Percentiles rank a stretch among this genome's conserved stretches.
phyloP scores from a whole-genome alignment of 2,329 filamentous ascomycete species.

The Alternaria gansuensis region DNA sequence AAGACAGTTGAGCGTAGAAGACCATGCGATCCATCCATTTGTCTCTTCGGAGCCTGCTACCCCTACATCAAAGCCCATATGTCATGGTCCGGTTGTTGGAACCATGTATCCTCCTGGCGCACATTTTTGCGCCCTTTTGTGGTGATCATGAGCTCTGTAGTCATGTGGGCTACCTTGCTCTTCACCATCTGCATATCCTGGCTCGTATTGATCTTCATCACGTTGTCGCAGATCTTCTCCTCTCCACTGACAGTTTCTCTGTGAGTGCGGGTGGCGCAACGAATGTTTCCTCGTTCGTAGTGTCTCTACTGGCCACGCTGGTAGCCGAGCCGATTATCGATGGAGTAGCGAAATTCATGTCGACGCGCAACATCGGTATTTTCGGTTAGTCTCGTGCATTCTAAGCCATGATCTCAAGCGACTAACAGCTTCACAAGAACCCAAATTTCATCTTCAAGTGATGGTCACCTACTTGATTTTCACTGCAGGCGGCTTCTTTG shows the following conservation, averaged over 20 bases:
- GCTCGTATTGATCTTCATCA: slow-evolving; percentile 39
- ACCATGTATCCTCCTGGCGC: slow-evolving; percentile 34
- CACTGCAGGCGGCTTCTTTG: slow-evolving; percentile 38
- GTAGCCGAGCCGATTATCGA: slow-evolving; percentile 33
- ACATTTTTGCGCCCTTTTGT: slow-evolving; percentile 34
- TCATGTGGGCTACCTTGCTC: slow-evolving; percentile 37
- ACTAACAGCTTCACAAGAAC: slow-evolving; percentile 22
- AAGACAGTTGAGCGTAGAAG: slow-evolving; percentile 21
- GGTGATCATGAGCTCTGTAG: slow-evolving; percentile 29
- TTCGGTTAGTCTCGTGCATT: slow-evolving; percentile 28
- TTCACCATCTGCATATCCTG: slow-evolving; percentile 43
- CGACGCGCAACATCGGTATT: slow-evolving; percentile 34
- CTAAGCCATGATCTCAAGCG: neutral
- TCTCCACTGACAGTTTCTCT: slow-evolving; percentile 38
- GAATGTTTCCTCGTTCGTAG: slow-evolving; percentile 38
- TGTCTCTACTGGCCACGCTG: slow-evolving; percentile 31
- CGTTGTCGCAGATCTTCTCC: slow-evolving; percentile 39
- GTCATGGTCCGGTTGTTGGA: slow-evolving; percentile 34
- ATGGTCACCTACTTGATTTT: slow-evolving; percentile 36
- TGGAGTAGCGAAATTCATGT: slow-evolving; percentile 36
- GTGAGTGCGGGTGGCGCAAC: slow-evolving; percentile 35
- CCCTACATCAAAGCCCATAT: slow-evolving; percentile 24
- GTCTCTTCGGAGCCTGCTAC: slow-evolving; percentile 11
- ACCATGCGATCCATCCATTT: neutral
- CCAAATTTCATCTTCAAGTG: slow-evolving; percentile 38